These are phyloP conservation scores for Potentilla sterilis DNA, from an alignment of 306 rosid species.

Conservation along the genomic window DNA sequence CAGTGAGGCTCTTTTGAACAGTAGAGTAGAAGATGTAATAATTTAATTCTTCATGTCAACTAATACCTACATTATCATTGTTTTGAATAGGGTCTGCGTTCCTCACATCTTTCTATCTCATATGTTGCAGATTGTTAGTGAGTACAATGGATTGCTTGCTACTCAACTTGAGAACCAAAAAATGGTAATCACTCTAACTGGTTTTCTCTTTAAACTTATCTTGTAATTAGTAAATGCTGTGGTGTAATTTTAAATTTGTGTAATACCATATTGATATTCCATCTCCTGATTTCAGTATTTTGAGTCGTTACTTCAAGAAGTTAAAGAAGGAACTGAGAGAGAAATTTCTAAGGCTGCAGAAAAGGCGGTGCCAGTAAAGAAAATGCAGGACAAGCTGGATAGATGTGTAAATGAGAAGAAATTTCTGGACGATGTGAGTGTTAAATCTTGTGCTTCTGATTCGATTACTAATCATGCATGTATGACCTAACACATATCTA, in stretches of 20 bases:
- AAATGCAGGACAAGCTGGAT: conserved; percentile 74
- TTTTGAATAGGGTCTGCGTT: conserved; percentile 12
- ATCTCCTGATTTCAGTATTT: conserved; percentile 61
- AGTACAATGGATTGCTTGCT: conserved; percentile 85
- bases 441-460: conserved; percentile 2
- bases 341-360: conserved; percentile 65
- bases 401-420: conserved; percentile 77
- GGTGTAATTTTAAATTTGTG: background rate
- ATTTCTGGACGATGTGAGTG: conserved; percentile 75
- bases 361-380: conserved; percentile 64
- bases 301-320: conserved; percentile 82
- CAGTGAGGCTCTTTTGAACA: conserved; percentile 77
- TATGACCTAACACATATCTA: background rate
- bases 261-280: background rate
- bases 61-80: conserved; percentile 4
- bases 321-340: conserved; percentile 74
- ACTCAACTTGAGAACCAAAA: conserved; percentile 93
- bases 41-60: conserved; percentile 21
- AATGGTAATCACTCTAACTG: conserved; percentile 31
- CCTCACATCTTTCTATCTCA: conserved; percentile 14
- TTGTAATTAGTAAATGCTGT: background rate
- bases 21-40: conserved; percentile 93
- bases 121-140: conserved; percentile 71
- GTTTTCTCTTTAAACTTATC: background rate
- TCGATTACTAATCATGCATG: conserved; percentile 9